Evolutionary conservation across 306 rosid species (phyloP), one percentile per base, ranked within the genome.

Genomic region (Phaseolus lunatus): DNA sequence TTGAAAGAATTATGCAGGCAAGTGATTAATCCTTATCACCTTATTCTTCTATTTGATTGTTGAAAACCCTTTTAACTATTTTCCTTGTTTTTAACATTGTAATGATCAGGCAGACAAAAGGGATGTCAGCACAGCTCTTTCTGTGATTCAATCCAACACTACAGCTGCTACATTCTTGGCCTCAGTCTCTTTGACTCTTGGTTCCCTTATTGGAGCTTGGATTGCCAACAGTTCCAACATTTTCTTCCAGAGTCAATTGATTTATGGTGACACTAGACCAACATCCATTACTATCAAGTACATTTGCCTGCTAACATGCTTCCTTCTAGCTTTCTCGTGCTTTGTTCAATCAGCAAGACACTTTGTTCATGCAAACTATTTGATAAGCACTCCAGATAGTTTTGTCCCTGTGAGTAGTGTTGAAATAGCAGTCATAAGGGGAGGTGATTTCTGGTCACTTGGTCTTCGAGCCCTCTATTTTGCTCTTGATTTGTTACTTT

Each of bases 121-220:
- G 65, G 89, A 88, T 14, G 39, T 89, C 0, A 65, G 75, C 16
- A 78, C 83, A 62, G 87, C 89, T 43, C 72, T 89, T 0, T 58
- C 86, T 9, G 94, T 89, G n/a, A 57, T 90, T 31, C 87, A 90
- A 73, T 78, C 87, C 14, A 90, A 90, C 89, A 87, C 72, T 20
- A 56, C 90, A 27, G 89, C 94, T 64, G 88, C 96, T 33, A 93
- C 89, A 15, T 86, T 67, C 82, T 63, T 93, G 62, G 90, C 89
- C 56, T 78, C 94, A 0, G 81, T 90, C 5, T 88, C 93, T 9
- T 43, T 93, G 47, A 90, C 96, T 3, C 77, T 93, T 3, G 84
- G 93, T 67, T 85, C 97, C 31, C 86, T 93, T 0, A 90, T 89
- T 29, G 96, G 97, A 45, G 90, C 93, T 10, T 93, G 96, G 96